Base-by-base conservation (phyloP, 2,329 filamentous ascomycete genomes). In the Talaromyces funiculosus region DNA sequence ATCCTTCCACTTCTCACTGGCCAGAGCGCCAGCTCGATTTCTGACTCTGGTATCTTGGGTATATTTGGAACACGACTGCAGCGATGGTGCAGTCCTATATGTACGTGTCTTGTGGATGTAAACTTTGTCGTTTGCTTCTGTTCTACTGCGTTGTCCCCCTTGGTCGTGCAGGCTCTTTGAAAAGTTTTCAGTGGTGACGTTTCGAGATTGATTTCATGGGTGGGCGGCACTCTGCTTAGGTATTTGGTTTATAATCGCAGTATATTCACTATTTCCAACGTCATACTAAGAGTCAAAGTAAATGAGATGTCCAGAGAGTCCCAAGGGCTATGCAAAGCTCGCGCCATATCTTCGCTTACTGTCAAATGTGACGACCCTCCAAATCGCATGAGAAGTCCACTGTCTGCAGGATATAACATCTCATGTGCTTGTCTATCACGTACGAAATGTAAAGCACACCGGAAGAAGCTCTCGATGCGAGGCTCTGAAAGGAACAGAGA, bases 71-170 rank as follows among this genome's bases (percentile, higher is more conserved):
- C 3, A 20, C 38, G 29, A 33, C 10, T 16, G 24, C 53, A 29
- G 16, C 9, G 14, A 6, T 24, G 18, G 9, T 35, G 2, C 20
- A 40, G 38, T 20, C 29, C 20, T 56, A 18, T 45, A 59, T 59
- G 29, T 59, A 53, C 31, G 56, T 51, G 26, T 45, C 18, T 42
- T 38, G n/a, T 59, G 33, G 26, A 53, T 53, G 45, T 42, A 59
- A 53, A 53, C 9, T 42, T 4, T 22, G 1, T 16, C 9, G 22
- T 14, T 47, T 16, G 7, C 14, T 26, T n/a, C 14, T 47, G 14
- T 8, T 47, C 24, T 47, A 9, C 43, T 22, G 24, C n/a, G 10
- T 5, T 24, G 20, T 24, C 14, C 24, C 14, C 24, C 14, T 47
- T 26, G 24, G 42, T 47, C 43, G 6, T 29, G 14, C 10, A 24